These are phyloP conservation scores for Colletotrichum lindemuthianum DNA, from an alignment of 2,329 filamentous ascomycete species.

Conservation along the genomic window DNA sequence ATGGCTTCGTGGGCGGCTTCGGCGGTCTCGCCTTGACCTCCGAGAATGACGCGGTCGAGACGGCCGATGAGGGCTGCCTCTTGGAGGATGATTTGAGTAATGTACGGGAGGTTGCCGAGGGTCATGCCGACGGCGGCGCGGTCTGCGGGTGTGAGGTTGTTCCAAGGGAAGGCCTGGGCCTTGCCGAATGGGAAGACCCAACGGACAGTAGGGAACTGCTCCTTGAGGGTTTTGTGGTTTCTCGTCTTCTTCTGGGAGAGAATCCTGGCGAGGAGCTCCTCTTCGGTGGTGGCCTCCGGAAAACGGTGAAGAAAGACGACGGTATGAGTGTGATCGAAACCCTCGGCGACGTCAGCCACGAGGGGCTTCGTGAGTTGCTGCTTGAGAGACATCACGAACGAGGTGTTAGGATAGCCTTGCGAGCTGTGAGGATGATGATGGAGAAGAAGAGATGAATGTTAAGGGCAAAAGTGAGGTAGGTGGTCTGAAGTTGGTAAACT, in stretches of 20 bases:
- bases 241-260: slow-evolving; percentile 9
- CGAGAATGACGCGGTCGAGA: slow-evolving; percentile 8
- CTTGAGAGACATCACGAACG: slow-evolving; percentile 4
- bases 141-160: slow-evolving; percentile 9
- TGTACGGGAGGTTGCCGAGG: slow-evolving; percentile 2
- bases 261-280: slow-evolving; percentile 3
- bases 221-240: slow-evolving; percentile 5
- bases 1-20: slow-evolving; percentile 19
- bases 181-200: slow-evolving; percentile 11
- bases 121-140: slow-evolving; percentile 16
- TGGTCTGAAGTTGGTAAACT: neutral
- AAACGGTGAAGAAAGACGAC: slow-evolving; percentile 16
- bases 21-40: slow-evolving; percentile 13
- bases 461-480: too few species aligned
- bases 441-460: too few species aligned
- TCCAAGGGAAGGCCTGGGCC: slow-evolving; percentile 10
- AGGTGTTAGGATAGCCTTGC: too few species aligned
- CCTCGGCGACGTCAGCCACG: neutral
- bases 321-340: slow-evolving; percentile 4
- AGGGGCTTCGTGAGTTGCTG: neutral
- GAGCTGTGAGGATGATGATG: too few species aligned
- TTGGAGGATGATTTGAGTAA: slow-evolving; percentile 9
- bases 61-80: slow-evolving; percentile 1
- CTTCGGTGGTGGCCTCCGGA: slow-evolving; percentile 4
- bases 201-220: slow-evolving; percentile 3